Base-by-base conservation (phyloP, 2,329 filamentous ascomycete genomes). In the Leptoxyphium fumago region DNA sequence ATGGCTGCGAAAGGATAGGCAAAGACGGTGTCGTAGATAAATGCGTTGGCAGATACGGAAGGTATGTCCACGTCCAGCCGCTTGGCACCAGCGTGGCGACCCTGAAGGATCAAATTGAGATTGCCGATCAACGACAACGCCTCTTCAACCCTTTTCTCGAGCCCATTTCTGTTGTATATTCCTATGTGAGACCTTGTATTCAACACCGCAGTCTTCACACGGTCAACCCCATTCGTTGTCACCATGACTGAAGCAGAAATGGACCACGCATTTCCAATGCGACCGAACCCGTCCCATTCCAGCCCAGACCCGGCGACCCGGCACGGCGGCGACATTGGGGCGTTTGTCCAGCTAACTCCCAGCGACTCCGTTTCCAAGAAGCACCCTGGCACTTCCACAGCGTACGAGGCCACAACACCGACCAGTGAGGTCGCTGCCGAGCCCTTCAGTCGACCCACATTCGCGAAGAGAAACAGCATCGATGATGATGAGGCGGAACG, bases 261-360 rank as follows among this genome's bases (percentile, higher is more conserved):
- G 32, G 66, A 69, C 50, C 62, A 63, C 47, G 65, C 69, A 39
- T 69, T 71, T 45, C 65, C 65, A 38, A 61, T 72, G 55, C 63
- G 67, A 51, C 68, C 69, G 29, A 59, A 56, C 34, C 67, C 68
- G 40, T 70, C 66, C 51, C 63, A 66, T 49, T 28, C 47, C 6
- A 49, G 62, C 46, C 41, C 61, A 49, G 46, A 50, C 51, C 36
- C 55, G 53, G 56, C 38, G 50, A 9, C 50, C 52, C 38, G 60
- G 59, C 45, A 58, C 39, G 41, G 45, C 29, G 21, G 21, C 21
- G 21, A 26, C 21, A 26, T 26, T 26, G 21, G 21, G 7, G 21
- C 21, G 21, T 45, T 42, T 45, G 38, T 44, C 46, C 46, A 29
- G 55, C 40, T 51, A 55, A 46, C 45, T 52, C 34, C 38, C 43